A percentile compares a stretch with the other conserved stretches of the same genome.
phyloP scores from a whole-genome alignment of 106 monocot species.

The Dendrobium officinale region DNA sequence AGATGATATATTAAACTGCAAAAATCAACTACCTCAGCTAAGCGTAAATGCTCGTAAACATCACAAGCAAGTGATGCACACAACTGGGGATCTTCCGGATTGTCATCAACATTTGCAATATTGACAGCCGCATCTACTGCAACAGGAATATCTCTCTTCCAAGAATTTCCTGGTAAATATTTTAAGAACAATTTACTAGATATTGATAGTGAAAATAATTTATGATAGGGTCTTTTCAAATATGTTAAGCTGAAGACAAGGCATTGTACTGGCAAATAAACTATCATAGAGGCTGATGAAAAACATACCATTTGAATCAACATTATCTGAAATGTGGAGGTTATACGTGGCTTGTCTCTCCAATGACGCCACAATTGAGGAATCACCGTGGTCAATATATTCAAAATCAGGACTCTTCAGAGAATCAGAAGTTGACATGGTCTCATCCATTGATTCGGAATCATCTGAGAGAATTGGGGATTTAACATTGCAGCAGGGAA shows the following conservation, averaged over 20 bases:
- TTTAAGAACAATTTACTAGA: neutral
- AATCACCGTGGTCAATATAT: slow-evolving; percentile 78
- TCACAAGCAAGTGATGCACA: slow-evolving; percentile 75
- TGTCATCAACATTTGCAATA: slow-evolving; percentile 47
- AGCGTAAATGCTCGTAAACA: slow-evolving; percentile 59
- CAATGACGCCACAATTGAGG: slow-evolving; percentile 53
- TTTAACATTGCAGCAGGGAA: slow-evolving; percentile 33
- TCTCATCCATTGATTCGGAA: slow-evolving; percentile 64
- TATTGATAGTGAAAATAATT: neutral
- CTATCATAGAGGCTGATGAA: too few species aligned
- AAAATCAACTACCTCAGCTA: slow-evolving; percentile 46
- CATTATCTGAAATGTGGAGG: slow-evolving; percentile 56
- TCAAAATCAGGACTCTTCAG: slow-evolving; percentile 88
- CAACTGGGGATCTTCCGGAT: slow-evolving; percentile 56
- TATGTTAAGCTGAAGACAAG: too few species aligned
- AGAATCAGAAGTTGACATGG: slow-evolving; percentile 80
- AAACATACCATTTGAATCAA: slow-evolving; percentile 28
- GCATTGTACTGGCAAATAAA: too few species aligned
- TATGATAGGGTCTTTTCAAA: too few species aligned
- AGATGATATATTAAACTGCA: too few species aligned
- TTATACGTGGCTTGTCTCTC: slow-evolving; percentile 56
- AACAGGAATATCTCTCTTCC: slow-evolving; percentile 31
- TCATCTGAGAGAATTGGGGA: slow-evolving; percentile 38
- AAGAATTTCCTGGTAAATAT: slow-evolving; percentile 26
- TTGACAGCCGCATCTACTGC: slow-evolving; percentile 25